Evolutionary conservation across 495 filamentous ascomycete species (phyloP), one percentile per base, ranked within the genome.

Genomic region (Aspergillus steynii): DNA sequence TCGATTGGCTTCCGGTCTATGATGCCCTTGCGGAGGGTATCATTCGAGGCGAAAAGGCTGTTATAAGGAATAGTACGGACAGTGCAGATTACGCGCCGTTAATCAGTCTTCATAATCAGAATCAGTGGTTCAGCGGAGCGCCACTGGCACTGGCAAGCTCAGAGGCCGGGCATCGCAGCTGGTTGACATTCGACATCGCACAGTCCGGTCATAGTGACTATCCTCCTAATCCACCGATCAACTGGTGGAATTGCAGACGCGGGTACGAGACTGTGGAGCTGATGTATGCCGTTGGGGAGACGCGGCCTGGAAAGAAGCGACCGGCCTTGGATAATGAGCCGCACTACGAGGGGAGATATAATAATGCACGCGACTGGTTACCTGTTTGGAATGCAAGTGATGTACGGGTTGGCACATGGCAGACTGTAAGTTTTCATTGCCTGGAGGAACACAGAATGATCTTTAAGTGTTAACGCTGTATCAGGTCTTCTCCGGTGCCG

Each of bases 401-500:
- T 51, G 59, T 56, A 29, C 26, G 59, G 14, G 31, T 56, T 25
- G 59, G 59, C 2, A 51, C 42, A 28, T 61, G 53, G 59, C 59
- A 56, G 32, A 29, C 45, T 50, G 59, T 61, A 20, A 0, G 53
- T 61, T 28, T 4, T 3, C 4, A 42, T 27, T 29, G 20, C 4
- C 34, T 51, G 47, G 7, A 2, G 5, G 9, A 27, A 49, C 15
- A 49, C 47, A n/a, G 1, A 1, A 49, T 49, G 5, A 6, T 6
- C 1, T 27, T 49, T 10, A 5, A 49, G 47, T 20, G 26, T 27
- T 49, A n/a, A 49, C 10, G 5, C 1, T 15, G 27, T 15, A 25
- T 25, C 45, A 61, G 59, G 59, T 61, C 45, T 61, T 61, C 31
- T 56, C 59, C n/a, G 59, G 53, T 10, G 59, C 59, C 1, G 53